A percentile compares a stretch with the other conserved stretches of the same genome.
Conservation (phyloP, 75 land plant species). For the Cupressus sempervirens region DNA sequence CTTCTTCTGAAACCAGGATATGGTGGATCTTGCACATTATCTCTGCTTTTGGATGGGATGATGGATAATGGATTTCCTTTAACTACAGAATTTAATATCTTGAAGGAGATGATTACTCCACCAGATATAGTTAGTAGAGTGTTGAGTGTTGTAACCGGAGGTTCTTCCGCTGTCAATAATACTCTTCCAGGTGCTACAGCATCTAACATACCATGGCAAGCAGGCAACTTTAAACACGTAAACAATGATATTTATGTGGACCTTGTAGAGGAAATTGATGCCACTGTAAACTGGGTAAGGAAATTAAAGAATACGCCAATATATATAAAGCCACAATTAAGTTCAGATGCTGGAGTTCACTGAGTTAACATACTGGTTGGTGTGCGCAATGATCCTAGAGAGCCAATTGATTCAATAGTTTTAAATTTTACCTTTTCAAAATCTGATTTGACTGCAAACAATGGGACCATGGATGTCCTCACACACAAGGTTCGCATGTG, state of each 20-base stretch:
- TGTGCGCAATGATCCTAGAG: too few species aligned
- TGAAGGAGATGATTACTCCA: constrained; percentile 93
- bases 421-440: too few species aligned
- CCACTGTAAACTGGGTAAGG: constrained; percentile 73
- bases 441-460: too few species aligned
- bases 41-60: constrained; percentile 99
- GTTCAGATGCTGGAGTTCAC: too few species aligned
- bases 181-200: constrained; percentile 82
- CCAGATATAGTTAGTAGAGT: constrained; percentile 87
- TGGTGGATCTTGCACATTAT: too few species aligned
- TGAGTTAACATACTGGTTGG: too few species aligned
- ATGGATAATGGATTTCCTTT: constrained; percentile 98
- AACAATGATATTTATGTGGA: constrained; percentile 94
- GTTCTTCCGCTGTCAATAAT: constrained; percentile 62
- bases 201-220: constrained; percentile 87
- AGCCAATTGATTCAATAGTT: too few species aligned
- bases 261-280: constrained; percentile 94
- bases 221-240: constrained; percentile 60
- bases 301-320: too few species aligned
- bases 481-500: too few species aligned
- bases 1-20: constrained; percentile 10
- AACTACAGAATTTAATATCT: constrained; percentile 87
- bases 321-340: too few species aligned
- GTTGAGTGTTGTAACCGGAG: constrained; percentile 91
- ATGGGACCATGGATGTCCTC: too few species aligned